A percentile compares a stretch with the other conserved stretches of the same genome.
These are phyloP conservation scores for Triticum monococcum DNA, from an alignment of 176 grass and related monocot species.

Conservation along the genomic window DNA sequence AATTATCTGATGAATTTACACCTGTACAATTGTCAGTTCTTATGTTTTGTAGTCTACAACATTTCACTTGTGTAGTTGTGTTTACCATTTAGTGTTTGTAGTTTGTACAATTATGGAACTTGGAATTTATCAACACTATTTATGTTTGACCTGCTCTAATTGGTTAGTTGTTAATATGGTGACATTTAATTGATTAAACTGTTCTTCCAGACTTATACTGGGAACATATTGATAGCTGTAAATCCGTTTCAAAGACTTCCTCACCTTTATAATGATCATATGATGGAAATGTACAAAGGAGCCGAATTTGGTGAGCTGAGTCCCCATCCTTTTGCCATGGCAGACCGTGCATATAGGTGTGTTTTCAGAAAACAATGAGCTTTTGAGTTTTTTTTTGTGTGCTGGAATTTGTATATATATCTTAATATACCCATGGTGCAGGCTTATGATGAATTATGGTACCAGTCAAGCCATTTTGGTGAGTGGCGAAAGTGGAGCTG, in stretches of 20 bases:
- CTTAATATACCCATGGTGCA: conserved; percentile 31
- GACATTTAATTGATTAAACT: conserved; percentile 31
- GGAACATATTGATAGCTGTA: conserved; percentile 93
- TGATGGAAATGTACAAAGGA: conserved; percentile 97
- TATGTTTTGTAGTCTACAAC: conserved; percentile 7
- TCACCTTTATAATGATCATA: conserved; percentile 90
- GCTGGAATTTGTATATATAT: conserved; percentile 18
- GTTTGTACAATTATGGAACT: conserved; percentile 21
- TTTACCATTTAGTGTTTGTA: conserved; percentile 23
- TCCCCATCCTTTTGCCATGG: conserved; percentile 95
- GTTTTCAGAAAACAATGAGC: conserved; percentile 23
- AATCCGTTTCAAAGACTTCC: conserved; percentile 96
- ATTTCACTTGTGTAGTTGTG: conserved; percentile 20
- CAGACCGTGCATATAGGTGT: conserved; percentile 88
- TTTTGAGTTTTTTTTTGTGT: conserved; percentile 3
- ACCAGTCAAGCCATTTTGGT: conserved; percentile 82
- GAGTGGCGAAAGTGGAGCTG: conserved; percentile 89
- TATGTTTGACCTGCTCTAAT: conserved; percentile 14
- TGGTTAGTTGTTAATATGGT: background rate
- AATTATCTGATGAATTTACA: background rate
- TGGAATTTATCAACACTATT: conserved; percentile 8
- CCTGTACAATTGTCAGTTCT: conserved; percentile 1
- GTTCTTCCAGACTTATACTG: conserved; percentile 77
- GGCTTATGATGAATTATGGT: conserved; percentile 74
- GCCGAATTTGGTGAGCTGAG: conserved; percentile 83